Percentiles rank a stretch among this genome's conserved stretches.
These are phyloP conservation scores for Suillus variegatus DNA, from an alignment of 768 basidiomycete species.

Conservation along the genomic window DNA sequence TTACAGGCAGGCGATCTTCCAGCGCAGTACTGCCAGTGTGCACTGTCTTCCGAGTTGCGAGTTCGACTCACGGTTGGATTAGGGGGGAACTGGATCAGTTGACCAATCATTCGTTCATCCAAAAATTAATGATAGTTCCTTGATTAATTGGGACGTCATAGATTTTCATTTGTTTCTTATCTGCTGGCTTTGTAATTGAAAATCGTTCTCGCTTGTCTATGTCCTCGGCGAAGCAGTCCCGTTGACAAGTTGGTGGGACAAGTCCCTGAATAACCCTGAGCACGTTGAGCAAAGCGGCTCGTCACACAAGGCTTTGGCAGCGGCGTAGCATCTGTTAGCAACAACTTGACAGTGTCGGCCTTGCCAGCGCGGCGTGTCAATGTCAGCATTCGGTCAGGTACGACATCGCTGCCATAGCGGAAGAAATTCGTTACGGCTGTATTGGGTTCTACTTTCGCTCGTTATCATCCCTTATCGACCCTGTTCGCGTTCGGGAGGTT, in stretches of 20 bases:
- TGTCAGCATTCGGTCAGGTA: neutral
- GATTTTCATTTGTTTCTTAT: conserved; percentile 3
- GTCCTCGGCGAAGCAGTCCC: neutral
- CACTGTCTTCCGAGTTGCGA: neutral
- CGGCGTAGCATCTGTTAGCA: neutral
- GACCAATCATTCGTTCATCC: neutral
- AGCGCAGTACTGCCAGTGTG: neutral
- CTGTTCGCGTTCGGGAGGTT: neutral
- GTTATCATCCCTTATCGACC: conserved; percentile 3
- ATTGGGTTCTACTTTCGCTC: conserved; percentile 3
- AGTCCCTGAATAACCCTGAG: neutral
- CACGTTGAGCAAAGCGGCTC: neutral
- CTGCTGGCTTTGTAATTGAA: conserved; percentile 2
- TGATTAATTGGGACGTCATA: conserved; percentile 2
- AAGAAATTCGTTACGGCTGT: neutral
- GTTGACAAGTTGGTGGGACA: neutral
- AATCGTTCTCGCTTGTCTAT: neutral
- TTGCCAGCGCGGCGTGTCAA: neutral
- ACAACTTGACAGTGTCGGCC: neutral
- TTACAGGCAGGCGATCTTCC: neutral
- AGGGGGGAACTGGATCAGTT: neutral
- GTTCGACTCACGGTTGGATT: neutral
- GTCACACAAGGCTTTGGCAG: neutral
- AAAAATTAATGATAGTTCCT: neutral
- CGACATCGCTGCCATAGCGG: neutral